A percentile compares a stretch with the other conserved stretches of the same genome.
These are phyloP conservation scores for Raffaelea ambrosiae DNA, from an alignment of 2,329 filamentous ascomycete species.

Conservation along the genomic window DNA sequence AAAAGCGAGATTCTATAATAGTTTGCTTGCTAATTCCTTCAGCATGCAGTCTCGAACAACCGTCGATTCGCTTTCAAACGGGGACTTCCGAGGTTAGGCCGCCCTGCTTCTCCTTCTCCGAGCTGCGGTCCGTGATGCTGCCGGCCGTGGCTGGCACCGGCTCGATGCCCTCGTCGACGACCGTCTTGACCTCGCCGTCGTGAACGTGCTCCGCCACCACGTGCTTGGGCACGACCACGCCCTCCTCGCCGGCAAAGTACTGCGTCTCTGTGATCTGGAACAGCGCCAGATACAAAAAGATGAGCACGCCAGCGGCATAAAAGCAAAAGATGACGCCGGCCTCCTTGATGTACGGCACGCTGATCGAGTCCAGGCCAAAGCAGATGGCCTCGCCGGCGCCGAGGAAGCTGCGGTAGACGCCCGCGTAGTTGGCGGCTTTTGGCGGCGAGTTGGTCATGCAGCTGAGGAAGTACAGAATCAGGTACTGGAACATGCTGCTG, in stretches of 20 bases:
- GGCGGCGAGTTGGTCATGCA: conserved; percentile 18
- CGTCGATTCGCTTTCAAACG: no score
- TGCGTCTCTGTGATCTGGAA: conserved; percentile 19
- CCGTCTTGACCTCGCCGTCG: no score
- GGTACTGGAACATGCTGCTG: conserved; percentile 18
- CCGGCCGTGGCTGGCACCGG: no score
- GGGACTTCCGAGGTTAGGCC: no score
- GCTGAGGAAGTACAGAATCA: conserved; percentile 20
- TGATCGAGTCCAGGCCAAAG: conserved; percentile 10
- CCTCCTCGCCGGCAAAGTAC: conserved; percentile 18
- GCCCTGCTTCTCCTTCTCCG: no score
- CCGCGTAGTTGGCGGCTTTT: conserved; percentile 14
- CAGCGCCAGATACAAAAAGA: conserved; percentile 14
- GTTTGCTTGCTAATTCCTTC: no score
- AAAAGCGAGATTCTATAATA: no score
- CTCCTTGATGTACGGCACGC: not conserved
- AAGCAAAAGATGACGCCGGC: not conserved
- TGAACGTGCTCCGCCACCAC: conserved; percentile 16
- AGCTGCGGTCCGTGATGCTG: no score
- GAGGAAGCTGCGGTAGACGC: conserved; percentile 19
- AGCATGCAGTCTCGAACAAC: no score
- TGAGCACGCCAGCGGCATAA: not conserved
- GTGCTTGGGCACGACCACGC: conserved; percentile 18
- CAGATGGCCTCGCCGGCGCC: conserved; percentile 20
- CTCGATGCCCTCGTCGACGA: no score